A percentile compares a stretch with the other conserved stretches of the same genome.
Conservation (phyloP, 805 yeast species). For the Schwanniomyces sp. region DNA sequence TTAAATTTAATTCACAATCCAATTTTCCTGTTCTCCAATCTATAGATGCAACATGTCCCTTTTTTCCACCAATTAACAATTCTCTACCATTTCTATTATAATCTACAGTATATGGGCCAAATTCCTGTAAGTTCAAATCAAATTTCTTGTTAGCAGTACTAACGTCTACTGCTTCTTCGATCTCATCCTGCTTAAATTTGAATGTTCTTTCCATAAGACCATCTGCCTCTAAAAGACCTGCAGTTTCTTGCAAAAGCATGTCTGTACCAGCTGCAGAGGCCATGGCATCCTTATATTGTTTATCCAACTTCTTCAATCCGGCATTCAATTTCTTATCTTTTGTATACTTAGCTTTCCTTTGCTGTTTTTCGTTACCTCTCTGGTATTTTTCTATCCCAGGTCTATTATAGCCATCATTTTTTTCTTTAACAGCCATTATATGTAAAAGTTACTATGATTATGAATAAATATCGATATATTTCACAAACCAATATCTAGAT, state of each 20-base stretch:
- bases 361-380: conserved; percentile 17
- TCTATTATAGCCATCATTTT: conserved; percentile 19
- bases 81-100: conserved; percentile 88
- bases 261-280: conserved; percentile 85
- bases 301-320: conserved; percentile 65
- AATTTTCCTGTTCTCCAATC: conserved; percentile 91
- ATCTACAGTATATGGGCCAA: conserved; percentile 84
- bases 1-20: conserved; percentile 77
- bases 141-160: conserved; percentile 74
- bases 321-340: conserved; percentile 65
- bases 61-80: conserved; percentile 78
- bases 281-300: conserved; percentile 75
- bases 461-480: neutral
- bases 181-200: conserved; percentile 80
- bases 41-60: conserved; percentile 94
- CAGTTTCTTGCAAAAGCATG: conserved; percentile 76
- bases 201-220: conserved; percentile 87
- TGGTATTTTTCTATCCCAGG: conserved; percentile 26
- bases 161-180: conserved; percentile 71
- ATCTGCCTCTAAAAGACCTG: conserved; percentile 89
- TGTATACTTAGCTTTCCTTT: conserved; percentile 29
- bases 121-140: conserved; percentile 67
- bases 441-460: neutral
- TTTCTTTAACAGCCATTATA: conserved; percentile 17
- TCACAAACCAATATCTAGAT: neutral